Percentiles rank a stretch among this genome's conserved stretches.
Conservation (phyloP, 208 protist species). For the Naegleria lovaniensis region DNA sequence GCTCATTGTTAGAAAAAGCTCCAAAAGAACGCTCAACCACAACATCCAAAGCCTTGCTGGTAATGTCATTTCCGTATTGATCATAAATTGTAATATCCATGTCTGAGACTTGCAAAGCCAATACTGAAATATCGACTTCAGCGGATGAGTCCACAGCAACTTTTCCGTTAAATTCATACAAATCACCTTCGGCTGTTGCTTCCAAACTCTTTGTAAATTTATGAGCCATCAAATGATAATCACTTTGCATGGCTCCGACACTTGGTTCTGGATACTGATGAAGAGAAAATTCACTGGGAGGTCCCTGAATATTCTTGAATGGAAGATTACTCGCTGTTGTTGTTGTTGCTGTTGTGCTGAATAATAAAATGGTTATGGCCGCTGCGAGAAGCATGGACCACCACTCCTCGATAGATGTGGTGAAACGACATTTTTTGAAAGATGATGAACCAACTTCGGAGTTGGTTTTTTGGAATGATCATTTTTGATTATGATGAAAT, state of each 20-base stretch:
- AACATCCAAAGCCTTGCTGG: background rate
- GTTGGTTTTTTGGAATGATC: too few species aligned
- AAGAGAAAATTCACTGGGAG: background rate
- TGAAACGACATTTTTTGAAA: too few species aligned
- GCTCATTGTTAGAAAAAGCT: background rate
- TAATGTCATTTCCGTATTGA: background rate
- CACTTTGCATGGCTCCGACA: background rate
- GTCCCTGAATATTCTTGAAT: conserved; percentile 15
- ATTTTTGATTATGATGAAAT: too few species aligned
- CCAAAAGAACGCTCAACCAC: background rate
- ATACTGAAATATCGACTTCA: background rate
- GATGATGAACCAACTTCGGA: too few species aligned
- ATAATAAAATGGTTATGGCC: too few species aligned
- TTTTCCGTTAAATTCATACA: background rate
- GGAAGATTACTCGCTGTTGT: too few species aligned
- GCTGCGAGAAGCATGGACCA: too few species aligned
- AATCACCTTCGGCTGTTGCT: background rate
- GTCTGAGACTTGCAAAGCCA: background rate
- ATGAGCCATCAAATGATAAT: background rate
- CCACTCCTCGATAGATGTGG: too few species aligned
- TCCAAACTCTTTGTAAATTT: background rate
- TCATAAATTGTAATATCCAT: background rate
- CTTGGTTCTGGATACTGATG: background rate
- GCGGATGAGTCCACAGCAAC: background rate
- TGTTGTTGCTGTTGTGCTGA: too few species aligned